Evolutionary conservation across 345 rosid species (phyloP), one percentile per base, ranked within the genome.

Genomic region (Citrus cavaleriei): DNA sequence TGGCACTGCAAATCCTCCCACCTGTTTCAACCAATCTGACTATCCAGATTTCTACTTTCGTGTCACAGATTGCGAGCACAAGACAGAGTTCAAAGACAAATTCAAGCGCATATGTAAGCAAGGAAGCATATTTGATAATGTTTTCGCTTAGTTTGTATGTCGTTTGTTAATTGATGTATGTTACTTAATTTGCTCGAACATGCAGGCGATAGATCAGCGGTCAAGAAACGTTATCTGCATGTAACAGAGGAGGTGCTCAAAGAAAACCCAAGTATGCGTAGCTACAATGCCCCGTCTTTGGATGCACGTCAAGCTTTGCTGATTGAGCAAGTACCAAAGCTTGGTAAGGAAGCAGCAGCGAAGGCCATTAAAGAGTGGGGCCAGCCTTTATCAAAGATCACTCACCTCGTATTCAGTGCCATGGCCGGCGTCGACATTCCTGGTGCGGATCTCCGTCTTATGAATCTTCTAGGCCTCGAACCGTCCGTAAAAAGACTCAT

Each of bases 371-470:
- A 71, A 19, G 74, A 71, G 30, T 71, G 74, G 74, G 74, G 61
- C 25, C 84, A 86, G 72, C 84, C 87, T 58, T 80, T 75, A 70
- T 86, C 89, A 14, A 82, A 78, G 30, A 82, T 86, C 72, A 84
- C 89, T 0, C 89, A 84, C 64, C 67, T 86, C 2, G 72, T 86
- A 59, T 86, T 86, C 51, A 79, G 84, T 73, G 80, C 87, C 14
- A 77, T 80, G 0, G 74, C 78, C 13, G 89, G 89, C 0, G 80
- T 79, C 0, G 87, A 81, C 74, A 81, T 86, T 85, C 85, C 87
- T 2, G 87, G 87, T 0, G 89, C 89, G 3, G 87, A 86, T 38
- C 82, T 79, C 79, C 89, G 77, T 46, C 87, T 86, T 49, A 82
- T 83, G 16, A 79, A 86, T 72, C 87, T 86, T 40, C 24, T 84